Percentiles rank a stretch among this genome's conserved stretches.
Conservation (phyloP, 2,329 filamentous ascomycete species). For the Alternaria ventricosa region DNA sequence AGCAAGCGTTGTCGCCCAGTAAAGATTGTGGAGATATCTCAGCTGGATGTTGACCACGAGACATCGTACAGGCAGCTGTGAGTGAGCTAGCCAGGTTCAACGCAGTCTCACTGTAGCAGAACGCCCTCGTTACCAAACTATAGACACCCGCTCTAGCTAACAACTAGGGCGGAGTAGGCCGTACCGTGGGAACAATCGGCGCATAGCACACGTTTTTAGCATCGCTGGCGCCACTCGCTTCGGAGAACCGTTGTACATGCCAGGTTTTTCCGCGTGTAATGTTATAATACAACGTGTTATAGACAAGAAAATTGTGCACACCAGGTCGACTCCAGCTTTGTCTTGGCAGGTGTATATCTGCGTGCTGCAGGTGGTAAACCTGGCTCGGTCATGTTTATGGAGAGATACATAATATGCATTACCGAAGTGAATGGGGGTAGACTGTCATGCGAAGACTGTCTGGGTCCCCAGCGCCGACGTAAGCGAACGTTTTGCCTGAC, state of each 20-base stretch:
- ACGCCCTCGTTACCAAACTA: slow-evolving; percentile 21
- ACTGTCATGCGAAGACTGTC: slow-evolving; percentile 34
- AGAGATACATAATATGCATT: slow-evolving; percentile 38
- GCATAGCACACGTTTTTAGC: slow-evolving; percentile 21
- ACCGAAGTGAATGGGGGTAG: slow-evolving; percentile 30
- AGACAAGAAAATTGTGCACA: slow-evolving; percentile 27
- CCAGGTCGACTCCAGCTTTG: slow-evolving; percentile 24
- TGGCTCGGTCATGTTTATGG: slow-evolving; percentile 26
- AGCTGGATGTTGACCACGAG: slow-evolving; percentile 16
- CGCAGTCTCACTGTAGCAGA: slow-evolving; percentile 12
- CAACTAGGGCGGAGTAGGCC: slow-evolving; percentile 31
- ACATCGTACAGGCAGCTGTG: slow-evolving; percentile 10
- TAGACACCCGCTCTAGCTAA: slow-evolving; percentile 14
- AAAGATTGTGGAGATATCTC: slow-evolving; percentile 25
- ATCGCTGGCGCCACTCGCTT: slow-evolving; percentile 33
- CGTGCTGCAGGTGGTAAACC: slow-evolving; percentile 35
- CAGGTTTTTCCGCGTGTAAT: slow-evolving; percentile 30
- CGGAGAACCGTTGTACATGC: slow-evolving; percentile 24
- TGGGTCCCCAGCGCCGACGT: slow-evolving; percentile 22
- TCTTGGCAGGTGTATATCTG: slow-evolving; percentile 24
- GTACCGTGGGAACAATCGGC: slow-evolving; percentile 21
- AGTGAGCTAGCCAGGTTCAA: slow-evolving; percentile 3
- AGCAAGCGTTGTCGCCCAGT: slow-evolving; percentile 20
- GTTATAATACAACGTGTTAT: slow-evolving; percentile 36
- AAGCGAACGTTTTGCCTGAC: slow-evolving; percentile 37